Evolutionary conservation across 2,329 filamentous ascomycete genomes (phyloP), one percentile per base, ranked within the genome.

Genomic region (Grosmannia clavigera): DNA sequence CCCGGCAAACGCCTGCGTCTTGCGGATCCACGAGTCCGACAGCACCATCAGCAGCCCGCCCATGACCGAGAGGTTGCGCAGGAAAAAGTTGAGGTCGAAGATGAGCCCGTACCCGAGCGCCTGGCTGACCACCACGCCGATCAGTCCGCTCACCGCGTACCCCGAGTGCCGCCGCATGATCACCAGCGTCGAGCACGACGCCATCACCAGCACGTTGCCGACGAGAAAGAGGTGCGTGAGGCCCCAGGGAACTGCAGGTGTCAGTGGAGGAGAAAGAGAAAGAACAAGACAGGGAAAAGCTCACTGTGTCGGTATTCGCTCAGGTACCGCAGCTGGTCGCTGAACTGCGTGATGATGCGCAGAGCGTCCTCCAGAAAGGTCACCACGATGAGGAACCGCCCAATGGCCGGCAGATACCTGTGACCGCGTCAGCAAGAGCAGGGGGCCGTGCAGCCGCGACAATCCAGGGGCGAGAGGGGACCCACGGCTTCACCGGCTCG

Each of bases 11-110:
- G 92, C 92, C 78, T 96, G 95, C 73, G 86, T 89, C 84, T 97
- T 97, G 76, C 92, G 88, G 65, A 96, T 91, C 91, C 92, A 97
- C 61, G 90, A 95, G 77, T 99, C 94, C 50, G 92, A 96, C 55
- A 99, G 81, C 25, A 99, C 94, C 94, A 99, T 97, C 68, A 99
- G 82, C 53, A 99, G 83, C 62, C 94, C 94, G 67, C 94, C 94
- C 79, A 97, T 92, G 69, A 99, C 94, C 65, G 91, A 96, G 63
- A 99, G 81, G 73, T 99, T 99, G 76, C 94, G 92, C 65, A 99
- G 87, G 85, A 99, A 99, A 81, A 99, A 99, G 84, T 97, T 99
- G 71, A 97, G 83, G 75, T 99, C 94, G 74, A 99, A 97, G 74
- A 99, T 96, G 64, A 99, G 83, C 62, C 94, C 94, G 73, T 99